phyloP scores from a whole-genome alignment of 805 yeast genomes.

The Ogataea parapolymorpha region DNA sequence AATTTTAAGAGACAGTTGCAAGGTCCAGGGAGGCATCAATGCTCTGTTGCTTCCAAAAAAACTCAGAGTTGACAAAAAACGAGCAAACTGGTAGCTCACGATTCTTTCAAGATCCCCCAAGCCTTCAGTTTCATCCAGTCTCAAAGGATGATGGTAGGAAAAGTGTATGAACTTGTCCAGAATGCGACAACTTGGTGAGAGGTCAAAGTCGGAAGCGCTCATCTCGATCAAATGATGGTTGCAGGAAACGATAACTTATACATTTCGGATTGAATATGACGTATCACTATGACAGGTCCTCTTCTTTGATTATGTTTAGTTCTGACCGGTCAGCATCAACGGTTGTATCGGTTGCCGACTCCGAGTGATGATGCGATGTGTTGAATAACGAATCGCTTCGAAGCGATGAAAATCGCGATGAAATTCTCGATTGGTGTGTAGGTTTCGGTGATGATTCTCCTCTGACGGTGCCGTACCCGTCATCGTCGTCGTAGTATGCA shows the following conservation, averaged over 20 bases:
- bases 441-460: slow-evolving; percentile 9
- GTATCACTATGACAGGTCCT: slow-evolving; percentile 4
- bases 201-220: not conserved
- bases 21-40: not conserved
- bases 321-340: slow-evolving; percentile 9
- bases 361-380: slow-evolving; percentile 4
- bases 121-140: not conserved
- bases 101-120: slow-evolving; percentile 1
- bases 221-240: not conserved
- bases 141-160: not conserved
- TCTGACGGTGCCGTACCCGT: slow-evolving; percentile 20
- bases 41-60: not conserved
- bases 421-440: slow-evolving; percentile 7
- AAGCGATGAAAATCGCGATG: slow-evolving; percentile 13
- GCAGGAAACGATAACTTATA: not conserved
- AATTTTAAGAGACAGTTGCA: slow-evolving; percentile 2
- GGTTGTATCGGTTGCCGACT: slow-evolving; percentile 6
- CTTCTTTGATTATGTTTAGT: slow-evolving; percentile 16
- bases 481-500: slow-evolving; percentile 23
- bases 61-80: slow-evolving; percentile 9
- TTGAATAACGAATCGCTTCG: slow-evolving; percentile 17
- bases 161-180: slow-evolving; percentile 9
- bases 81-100: slow-evolving; percentile 8
- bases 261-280: slow-evolving; percentile 1
- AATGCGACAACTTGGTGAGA: slow-evolving; percentile 2